Conservation (phyloP, 75 land plant genomes). For the Picea sitchensis region DNA sequence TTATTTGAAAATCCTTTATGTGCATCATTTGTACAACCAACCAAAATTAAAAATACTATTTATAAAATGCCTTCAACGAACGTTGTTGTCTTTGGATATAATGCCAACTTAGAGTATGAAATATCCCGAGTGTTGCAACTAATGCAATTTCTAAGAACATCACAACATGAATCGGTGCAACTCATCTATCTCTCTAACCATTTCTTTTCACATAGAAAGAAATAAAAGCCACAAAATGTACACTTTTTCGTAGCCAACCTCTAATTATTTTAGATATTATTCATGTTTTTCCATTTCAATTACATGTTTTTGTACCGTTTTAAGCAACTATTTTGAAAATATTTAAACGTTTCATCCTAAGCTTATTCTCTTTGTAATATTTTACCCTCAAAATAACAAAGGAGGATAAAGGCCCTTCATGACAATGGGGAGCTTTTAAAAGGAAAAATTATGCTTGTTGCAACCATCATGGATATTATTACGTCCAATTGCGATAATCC, state of each 20-base stretch:
- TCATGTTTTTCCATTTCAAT: neutral
- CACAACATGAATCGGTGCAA: neutral
- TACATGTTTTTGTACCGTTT: neutral
- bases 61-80: neutral
- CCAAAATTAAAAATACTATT: neutral
- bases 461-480: slow-evolving; percentile 92
- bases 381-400: neutral
- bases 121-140: neutral
- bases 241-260: too few species aligned
- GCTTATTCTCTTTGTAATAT: neutral
- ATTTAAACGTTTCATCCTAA: neutral
- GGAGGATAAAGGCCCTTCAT: neutral
- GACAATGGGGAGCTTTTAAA: slow-evolving; percentile 35
- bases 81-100: neutral
- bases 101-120: neutral
- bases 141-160: neutral
- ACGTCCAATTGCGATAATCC: slow-evolving; percentile 71
- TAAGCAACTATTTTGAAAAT: neutral
- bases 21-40: neutral
- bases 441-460: slow-evolving; percentile 91
- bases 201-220: neutral
- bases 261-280: neutral
- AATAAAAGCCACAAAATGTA: neutral
- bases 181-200: neutral
- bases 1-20: neutral